Evolutionary conservation across 2,329 filamentous ascomycete species (phyloP).

Genomic region (Cercospora canescens): DNA sequence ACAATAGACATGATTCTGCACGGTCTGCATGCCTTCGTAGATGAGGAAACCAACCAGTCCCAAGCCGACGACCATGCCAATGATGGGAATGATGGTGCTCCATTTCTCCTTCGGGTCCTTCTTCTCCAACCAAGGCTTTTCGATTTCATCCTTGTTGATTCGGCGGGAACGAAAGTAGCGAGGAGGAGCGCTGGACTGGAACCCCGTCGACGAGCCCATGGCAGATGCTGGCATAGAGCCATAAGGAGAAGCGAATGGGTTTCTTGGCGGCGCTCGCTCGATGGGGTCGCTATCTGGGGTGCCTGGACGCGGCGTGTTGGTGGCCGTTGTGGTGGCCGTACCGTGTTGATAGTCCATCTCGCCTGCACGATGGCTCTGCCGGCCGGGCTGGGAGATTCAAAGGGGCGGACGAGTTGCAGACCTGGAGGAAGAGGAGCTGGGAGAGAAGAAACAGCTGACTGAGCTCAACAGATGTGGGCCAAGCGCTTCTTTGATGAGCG

Average conservation of each 20-base stretch:
- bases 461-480: background rate
- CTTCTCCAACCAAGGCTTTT: conserved; percentile 76
- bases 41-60: conserved; percentile 69
- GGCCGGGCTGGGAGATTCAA: background rate
- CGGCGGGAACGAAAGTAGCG: conserved; percentile 72
- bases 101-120: conserved; percentile 79
- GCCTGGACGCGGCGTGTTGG: conserved; percentile 39
- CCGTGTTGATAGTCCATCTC: conserved; percentile 32
- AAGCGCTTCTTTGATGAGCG: background rate
- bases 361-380: conserved; percentile 1
- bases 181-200: conserved; percentile 33
- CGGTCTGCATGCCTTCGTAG: conserved; percentile 71
- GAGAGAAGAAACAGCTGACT: background rate
- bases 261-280: conserved; percentile 28
- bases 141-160: conserved; percentile 69
- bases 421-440: background rate
- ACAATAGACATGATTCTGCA: conserved; percentile 75
- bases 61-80: conserved; percentile 70
- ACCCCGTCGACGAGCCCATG: conserved; percentile 43
- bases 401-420: background rate
- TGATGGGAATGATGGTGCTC: conserved; percentile 76
- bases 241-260: conserved; percentile 44
- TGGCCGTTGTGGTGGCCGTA: conserved; percentile 34
- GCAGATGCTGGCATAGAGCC: conserved; percentile 46
- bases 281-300: conserved; percentile 40